Percentiles rank a stretch among this genome's conserved stretches.
Conservation (phyloP, 1,284 basidiomycete genomes). For the Hypsizygus ulmarius region DNA sequence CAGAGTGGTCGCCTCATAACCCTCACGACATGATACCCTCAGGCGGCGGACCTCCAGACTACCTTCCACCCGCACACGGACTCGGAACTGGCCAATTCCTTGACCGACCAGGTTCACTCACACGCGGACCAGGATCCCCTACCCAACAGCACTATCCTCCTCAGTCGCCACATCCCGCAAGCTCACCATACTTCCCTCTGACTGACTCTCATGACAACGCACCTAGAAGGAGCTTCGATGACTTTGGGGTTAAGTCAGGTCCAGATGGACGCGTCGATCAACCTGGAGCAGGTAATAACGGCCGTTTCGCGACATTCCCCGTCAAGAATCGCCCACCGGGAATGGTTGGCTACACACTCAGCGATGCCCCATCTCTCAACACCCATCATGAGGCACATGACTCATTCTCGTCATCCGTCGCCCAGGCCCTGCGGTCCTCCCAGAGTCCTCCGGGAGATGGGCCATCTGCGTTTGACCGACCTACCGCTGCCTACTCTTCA, state of each 20-base stretch:
- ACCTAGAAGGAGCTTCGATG: slow-evolving; percentile 32
- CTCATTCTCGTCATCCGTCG: slow-evolving; percentile 53
- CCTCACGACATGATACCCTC: slow-evolving; percentile 2
- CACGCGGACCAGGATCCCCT: slow-evolving; percentile 11
- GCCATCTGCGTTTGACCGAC: neutral
- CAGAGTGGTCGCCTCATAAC: slow-evolving; percentile 11
- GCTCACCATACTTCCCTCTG: slow-evolving; percentile 9
- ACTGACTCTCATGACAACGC: neutral
- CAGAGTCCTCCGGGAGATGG: slow-evolving; percentile 11
- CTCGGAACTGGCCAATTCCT: slow-evolving; percentile 27
- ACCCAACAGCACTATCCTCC: slow-evolving; percentile 10
- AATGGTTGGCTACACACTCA: slow-evolving; percentile 19
- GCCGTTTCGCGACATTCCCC: slow-evolving; percentile 60
- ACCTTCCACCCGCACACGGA: slow-evolving; percentile 21
- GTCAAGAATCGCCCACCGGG: slow-evolving; percentile 30
- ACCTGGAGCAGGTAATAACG: slow-evolving; percentile 31
- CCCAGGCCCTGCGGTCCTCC: slow-evolving; percentile 41
- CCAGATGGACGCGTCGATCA: slow-evolving; percentile 17
- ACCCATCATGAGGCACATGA: slow-evolving; percentile 29
- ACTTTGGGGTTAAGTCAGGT: slow-evolving; percentile 34
- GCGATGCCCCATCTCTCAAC: slow-evolving; percentile 27
- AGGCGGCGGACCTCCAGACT: slow-evolving; percentile 11
- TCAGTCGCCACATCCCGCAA: slow-evolving; percentile 7
- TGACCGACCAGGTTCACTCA: slow-evolving; percentile 20
- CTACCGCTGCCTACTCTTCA: slow-evolving; percentile 8